Conservation (phyloP, 176 grass and related monocot genomes). For the Oropetium thomaeum region DNA sequence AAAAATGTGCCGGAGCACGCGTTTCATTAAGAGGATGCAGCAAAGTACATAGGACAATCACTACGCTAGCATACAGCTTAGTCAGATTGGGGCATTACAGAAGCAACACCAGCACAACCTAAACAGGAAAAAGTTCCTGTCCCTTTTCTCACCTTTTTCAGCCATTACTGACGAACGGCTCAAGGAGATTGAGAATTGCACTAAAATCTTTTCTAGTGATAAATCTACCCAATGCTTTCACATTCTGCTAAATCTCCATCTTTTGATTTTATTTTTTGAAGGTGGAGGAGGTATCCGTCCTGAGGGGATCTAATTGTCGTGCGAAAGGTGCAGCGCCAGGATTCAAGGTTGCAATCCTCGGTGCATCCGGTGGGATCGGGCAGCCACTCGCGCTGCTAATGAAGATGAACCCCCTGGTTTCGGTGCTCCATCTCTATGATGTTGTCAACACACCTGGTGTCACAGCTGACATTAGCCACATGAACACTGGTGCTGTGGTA, state of each 20-base stretch:
- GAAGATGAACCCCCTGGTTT: slow-evolving; percentile 93
- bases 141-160: not conserved
- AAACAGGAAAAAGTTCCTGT: not conserved
- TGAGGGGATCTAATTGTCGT: slow-evolving; percentile 48
- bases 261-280: slow-evolving; percentile 36
- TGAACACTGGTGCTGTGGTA: slow-evolving; percentile 93
- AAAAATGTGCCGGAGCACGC: not conserved
- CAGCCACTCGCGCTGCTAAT: slow-evolving; percentile 79
- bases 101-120: too few species aligned
- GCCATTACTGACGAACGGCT: not conserved
- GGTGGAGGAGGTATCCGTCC: slow-evolving; percentile 45
- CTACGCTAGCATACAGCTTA: too few species aligned
- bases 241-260: not conserved
- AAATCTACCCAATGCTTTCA: not conserved
- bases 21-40: too few species aligned
- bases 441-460: slow-evolving; percentile 87
- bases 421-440: slow-evolving; percentile 83
- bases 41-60: too few species aligned
- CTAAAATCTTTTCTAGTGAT: not conserved
- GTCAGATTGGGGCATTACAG: too few species aligned
- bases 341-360: slow-evolving; percentile 83
- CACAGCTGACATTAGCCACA: slow-evolving; percentile 85
- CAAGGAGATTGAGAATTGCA: not conserved
- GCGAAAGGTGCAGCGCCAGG: slow-evolving; percentile 79
- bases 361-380: slow-evolving; percentile 83